A percentile compares a stretch with the other conserved stretches of the same genome.
Conservation (phyloP, 73 alveolate species). For the Blepharisma stoltei region DNA sequence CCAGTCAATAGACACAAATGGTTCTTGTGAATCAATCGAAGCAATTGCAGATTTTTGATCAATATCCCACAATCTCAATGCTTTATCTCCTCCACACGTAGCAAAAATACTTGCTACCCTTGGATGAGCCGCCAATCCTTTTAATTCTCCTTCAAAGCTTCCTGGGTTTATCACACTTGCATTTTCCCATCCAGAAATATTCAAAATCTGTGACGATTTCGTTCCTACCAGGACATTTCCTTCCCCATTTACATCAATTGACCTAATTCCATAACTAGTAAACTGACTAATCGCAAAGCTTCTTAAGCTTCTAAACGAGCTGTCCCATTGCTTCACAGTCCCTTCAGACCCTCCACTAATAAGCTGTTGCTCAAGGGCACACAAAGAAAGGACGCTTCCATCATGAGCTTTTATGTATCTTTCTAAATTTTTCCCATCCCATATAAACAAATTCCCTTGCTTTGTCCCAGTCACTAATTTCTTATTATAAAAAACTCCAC, state of each 20-base stretch:
- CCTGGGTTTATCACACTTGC: slow-evolving; percentile 52
- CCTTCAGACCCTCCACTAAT: slow-evolving; percentile 27
- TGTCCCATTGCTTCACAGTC: background rate
- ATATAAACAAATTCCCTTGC: slow-evolving; percentile 13
- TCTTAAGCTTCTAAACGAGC: background rate
- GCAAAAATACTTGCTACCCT: slow-evolving; percentile 58
- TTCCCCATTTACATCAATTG: slow-evolving; percentile 82
- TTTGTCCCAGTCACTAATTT: slow-evolving; percentile 29
- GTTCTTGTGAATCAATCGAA: slow-evolving; percentile 75
- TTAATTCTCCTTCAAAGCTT: slow-evolving; percentile 92
- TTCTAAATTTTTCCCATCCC: slow-evolving; percentile 17
- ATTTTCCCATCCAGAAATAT: slow-evolving; percentile 65
- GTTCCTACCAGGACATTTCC: slow-evolving; percentile 65
- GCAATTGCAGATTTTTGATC: slow-evolving; percentile 65
- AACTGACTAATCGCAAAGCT: background rate
- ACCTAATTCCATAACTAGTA: background rate
- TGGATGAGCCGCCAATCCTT: slow-evolving; percentile 91
- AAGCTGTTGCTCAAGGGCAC: background rate
- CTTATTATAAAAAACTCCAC: background rate
- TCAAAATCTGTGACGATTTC: background rate
- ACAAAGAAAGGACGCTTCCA: slow-evolving; percentile 13
- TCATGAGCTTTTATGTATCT: background rate
- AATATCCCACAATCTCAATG: slow-evolving; percentile 85
- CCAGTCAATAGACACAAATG: slow-evolving; percentile 71
- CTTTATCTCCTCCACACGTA: slow-evolving; percentile 94